Percentiles rank a stretch among this genome's conserved stretches.
Conservation (phyloP, 306 rosid species). For the Styphnolobium japonicum region DNA sequence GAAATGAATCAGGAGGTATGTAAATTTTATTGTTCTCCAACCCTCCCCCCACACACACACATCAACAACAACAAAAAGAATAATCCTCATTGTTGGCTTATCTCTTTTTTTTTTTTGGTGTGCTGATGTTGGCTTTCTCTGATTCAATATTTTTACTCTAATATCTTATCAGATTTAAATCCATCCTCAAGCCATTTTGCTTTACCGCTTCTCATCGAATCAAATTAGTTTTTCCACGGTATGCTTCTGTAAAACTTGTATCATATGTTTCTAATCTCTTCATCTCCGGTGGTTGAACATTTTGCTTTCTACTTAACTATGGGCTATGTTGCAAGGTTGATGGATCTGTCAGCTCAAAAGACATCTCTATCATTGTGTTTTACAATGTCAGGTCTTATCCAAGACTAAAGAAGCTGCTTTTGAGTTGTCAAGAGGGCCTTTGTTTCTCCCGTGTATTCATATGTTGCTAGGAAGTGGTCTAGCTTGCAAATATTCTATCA, state of each 20-base stretch:
- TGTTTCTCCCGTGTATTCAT: slow-evolving; percentile 14
- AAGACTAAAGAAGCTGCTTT: slow-evolving; percentile 23
- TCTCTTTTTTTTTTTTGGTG: too few species aligned
- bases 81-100: neutral
- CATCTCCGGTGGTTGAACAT: neutral
- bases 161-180: slow-evolving; percentile 54
- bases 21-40: neutral
- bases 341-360: slow-evolving; percentile 17
- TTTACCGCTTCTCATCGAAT: slow-evolving; percentile 52
- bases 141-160: neutral
- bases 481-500: slow-evolving; percentile 17
- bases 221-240: slow-evolving; percentile 46
- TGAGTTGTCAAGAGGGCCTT: slow-evolving; percentile 12
- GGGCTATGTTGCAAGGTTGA: slow-evolving; percentile 35
- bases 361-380: slow-evolving; percentile 17
- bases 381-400: slow-evolving; percentile 11
- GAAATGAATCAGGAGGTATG: slow-evolving; percentile 64
- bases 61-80: too few species aligned
- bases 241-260: slow-evolving; percentile 18
- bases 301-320: slow-evolving; percentile 9
- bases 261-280: slow-evolving; percentile 5
- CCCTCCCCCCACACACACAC: too few species aligned
- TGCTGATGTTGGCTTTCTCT: too few species aligned
- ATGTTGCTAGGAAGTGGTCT: slow-evolving; percentile 23
- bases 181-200: slow-evolving; percentile 49